phyloP scores from a whole-genome alignment of 257 asterid species.

The Solanum corneliomulleri region DNA sequence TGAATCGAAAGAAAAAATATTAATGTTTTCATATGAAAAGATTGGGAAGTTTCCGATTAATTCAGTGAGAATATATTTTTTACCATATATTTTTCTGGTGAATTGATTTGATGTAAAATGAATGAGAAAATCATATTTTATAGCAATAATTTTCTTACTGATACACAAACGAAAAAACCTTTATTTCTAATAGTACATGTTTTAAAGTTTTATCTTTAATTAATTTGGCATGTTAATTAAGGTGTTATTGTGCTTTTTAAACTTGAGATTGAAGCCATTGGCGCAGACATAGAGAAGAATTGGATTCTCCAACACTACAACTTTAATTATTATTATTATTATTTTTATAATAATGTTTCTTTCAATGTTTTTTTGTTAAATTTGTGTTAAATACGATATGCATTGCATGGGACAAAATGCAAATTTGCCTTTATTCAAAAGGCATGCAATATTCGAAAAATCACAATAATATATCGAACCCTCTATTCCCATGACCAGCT shows the following conservation, averaged over 20 bases:
- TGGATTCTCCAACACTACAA: not conserved
- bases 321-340: not conserved
- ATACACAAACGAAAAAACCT: not conserved
- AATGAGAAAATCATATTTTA: not conserved
- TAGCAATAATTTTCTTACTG: not conserved
- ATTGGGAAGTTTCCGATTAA: not conserved
- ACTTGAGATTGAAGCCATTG: not conserved
- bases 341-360: not conserved
- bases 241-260: not conserved
- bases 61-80: not conserved
- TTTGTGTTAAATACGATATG: not conserved
- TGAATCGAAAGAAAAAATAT: too few species aligned
- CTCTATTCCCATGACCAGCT: not conserved
- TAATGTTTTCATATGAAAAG: not conserved
- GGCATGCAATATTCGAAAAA: constrained; percentile 6
- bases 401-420: constrained; percentile 1
- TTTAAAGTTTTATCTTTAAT: not conserved
- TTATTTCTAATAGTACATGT: rapidly evolving
- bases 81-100: rapidly evolving
- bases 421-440: not conserved
- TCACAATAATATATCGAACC: not conserved
- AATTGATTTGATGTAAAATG: rapidly evolving
- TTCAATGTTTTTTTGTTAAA: not conserved
- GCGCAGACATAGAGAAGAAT: not conserved
- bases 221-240: not conserved